Base-by-base conservation (phyloP, 768 basidiomycete species). In the Kwoniella shandongensis region DNA sequence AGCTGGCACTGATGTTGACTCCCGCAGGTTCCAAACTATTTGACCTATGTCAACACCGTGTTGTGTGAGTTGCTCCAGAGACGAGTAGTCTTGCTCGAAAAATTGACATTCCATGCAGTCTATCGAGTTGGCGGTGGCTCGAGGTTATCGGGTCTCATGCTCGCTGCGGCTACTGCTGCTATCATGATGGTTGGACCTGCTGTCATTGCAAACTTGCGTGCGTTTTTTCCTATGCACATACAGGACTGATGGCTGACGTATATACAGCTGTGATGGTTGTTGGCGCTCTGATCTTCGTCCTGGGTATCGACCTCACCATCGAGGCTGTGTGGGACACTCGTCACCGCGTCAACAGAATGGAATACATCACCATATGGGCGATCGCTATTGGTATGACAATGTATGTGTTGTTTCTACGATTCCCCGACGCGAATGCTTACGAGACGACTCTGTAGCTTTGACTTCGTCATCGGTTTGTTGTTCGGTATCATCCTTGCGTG, bases 281-380 rank as follows among this genome's bases (percentile, higher is more conserved):
- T 13, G 86, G 87, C 0, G 86, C 91, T 1, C 80, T 99, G 53
- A 97, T 98, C 61, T 93, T 91, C 64, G 91, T 96, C 8, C 82
- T 98, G 30, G 96, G 93, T 0, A 83, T 97, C 48, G 94, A 98
- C 64, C 84, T 99, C 36, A 84, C 91, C 38, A 94, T 93, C 69
- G 94, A 97, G 76, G 93, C 96, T 0, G 74, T 97, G 8, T 98
- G 93, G 93, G 94, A 99, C 77, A 93, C 93, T 10, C 80, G 90
- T 44, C 83, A 89, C 77, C 85, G 92, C 15, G 90, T 90, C 20
- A 91, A 85, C 81, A 80, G 82, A 81, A 88, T 75, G 59, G 83
- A 79, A 44, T 79, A 78, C 53, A 62, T 75, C 49, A 79, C 79
- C 4, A 79, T 80, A 48, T 78, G 77, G 70, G 68, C 66, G 39